Conservation (phyloP, 306 rosid species). For the Corylus americana region DNA sequence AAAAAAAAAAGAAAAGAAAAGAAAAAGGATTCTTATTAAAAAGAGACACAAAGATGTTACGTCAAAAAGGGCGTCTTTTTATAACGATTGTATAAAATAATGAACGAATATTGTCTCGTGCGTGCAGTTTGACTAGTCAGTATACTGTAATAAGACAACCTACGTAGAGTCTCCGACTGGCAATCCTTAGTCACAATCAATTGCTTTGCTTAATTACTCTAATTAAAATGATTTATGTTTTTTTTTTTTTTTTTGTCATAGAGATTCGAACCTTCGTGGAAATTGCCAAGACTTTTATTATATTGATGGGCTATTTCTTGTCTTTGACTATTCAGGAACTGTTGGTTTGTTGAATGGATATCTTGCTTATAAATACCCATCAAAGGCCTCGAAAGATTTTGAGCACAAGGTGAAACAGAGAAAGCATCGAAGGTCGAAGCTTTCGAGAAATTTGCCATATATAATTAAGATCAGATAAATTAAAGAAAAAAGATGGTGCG, state of each 20-base stretch:
- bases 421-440: background rate
- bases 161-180: no score
- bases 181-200: no score
- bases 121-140: no score
- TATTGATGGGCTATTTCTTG: conserved; percentile 1
- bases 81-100: no score
- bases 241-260: background rate
- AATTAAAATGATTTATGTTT: no score
- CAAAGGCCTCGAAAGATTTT: conserved; percentile 14
- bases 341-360: conserved; percentile 31
- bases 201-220: no score
- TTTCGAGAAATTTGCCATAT: background rate
- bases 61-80: no score
- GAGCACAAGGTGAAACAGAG: background rate
- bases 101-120: no score
- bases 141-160: no score
- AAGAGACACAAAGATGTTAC: no score
- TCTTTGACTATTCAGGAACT: conserved; percentile 32
- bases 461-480: background rate
- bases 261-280: conserved; percentile 37
- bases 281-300: conserved; percentile 36
- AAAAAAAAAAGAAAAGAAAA: no score
- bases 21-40: no score
- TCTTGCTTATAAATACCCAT: conserved; percentile 48
- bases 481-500: conserved; percentile 61